Conservation (phyloP, 2,329 filamentous ascomycete genomes). For the Alternaria sp. region DNA sequence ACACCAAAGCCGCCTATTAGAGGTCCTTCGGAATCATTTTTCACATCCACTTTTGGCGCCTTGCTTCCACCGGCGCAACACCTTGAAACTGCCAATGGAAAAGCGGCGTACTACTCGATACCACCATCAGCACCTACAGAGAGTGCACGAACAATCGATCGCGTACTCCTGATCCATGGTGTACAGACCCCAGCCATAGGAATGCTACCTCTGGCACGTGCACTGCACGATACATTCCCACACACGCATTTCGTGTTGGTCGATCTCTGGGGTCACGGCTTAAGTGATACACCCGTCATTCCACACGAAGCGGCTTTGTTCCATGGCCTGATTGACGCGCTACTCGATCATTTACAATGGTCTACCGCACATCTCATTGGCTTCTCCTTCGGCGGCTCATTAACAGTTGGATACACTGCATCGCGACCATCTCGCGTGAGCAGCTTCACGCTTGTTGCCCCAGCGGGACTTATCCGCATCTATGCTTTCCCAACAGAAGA, state of each 20-base stretch:
- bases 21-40: constrained; percentile 51
- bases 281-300: constrained; percentile 58
- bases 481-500: constrained; percentile 40
- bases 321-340: constrained; percentile 50
- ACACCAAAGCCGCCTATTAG: constrained; percentile 36
- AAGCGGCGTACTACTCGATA: constrained; percentile 54
- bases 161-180: constrained; percentile 61
- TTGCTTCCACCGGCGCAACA: constrained; percentile 53
- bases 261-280: constrained; percentile 64
- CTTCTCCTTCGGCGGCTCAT: constrained; percentile 60
- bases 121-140: constrained; percentile 49
- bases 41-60: constrained; percentile 50
- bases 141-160: constrained; percentile 22
- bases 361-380: constrained; percentile 57
- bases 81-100: constrained; percentile 45
- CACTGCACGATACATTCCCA: constrained; percentile 50
- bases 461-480: constrained; percentile 55
- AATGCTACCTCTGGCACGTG: constrained; percentile 54
- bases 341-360: constrained; percentile 57
- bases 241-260: constrained; percentile 54
- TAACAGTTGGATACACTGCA: constrained; percentile 52
- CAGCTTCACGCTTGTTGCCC: constrained; percentile 57
- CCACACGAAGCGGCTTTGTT: constrained; percentile 57
- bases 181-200: constrained; percentile 62
- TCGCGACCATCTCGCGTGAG: constrained; percentile 39